Base-by-base conservation (phyloP, 2,329 filamentous ascomycete species). In the Venturia nashicola region DNA sequence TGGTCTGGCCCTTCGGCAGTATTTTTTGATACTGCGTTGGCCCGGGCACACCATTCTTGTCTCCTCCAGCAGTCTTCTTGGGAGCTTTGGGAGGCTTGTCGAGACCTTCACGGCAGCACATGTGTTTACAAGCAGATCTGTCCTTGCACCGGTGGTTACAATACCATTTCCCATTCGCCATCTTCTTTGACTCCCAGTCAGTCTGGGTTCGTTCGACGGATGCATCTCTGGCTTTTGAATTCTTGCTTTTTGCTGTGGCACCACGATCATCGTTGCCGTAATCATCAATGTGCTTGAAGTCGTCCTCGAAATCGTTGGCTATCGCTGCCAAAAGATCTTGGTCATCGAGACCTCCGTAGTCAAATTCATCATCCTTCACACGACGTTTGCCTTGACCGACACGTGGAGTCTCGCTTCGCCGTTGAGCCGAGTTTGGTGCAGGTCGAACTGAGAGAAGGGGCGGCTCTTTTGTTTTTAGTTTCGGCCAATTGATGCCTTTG, bases 131-230 rank as follows among this genome's bases (percentile, higher is more conserved):
- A 11, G 71, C 74, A 46, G 72, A 76, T 68, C 83, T 85, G 67
- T 86, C 78, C 68, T 82, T 84, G 75, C 89, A 92, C 20, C 73
- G 73, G 70, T 93, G 89, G 65, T 87, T 87, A 74, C 89, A 93
- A 43, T 81, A 80, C 84, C 86, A 92, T 69, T 82, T 89, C 0
- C 88, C 89, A 69, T 89, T 92, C 0, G 78, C 73, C 66, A 91
- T 80, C 68, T 79, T 80, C 1, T 75, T 71, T 5, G 84, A 80
- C 59, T 80, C 74, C 42, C 68, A 67, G 60, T 43, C 40, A 64
- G 36, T 59, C 16, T 59, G 36, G 61, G 12, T 16, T 61, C 44
- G 61, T 43, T 43, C 20, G 18, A 39, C 39, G 14, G 40, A 36
- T 63, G 43, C 36, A n/a, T 16, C 12, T n/a, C 36, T 34, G 65